Base-by-base conservation (phyloP, 73 alveolate genomes). In the Tetrahymena borealis region DNA sequence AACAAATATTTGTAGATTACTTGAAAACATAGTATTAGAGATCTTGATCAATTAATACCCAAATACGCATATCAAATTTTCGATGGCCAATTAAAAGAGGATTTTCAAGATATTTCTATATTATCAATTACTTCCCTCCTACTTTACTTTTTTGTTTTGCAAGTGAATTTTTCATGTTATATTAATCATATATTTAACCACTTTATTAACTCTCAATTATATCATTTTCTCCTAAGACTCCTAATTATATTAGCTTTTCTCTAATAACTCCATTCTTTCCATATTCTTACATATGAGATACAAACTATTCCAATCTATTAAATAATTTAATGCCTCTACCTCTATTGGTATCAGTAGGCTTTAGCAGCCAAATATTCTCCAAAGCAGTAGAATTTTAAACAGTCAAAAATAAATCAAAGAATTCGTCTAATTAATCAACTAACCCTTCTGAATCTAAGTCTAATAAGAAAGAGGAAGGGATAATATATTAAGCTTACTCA, bases 91-190 rank as follows among this genome's bases (percentile, higher is more conserved):
- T 93, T 90, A 96, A 90, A 20, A 96, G 77, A 9, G 98, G 98
- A 24, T 90, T 91, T 91, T 96, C 98, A n/a, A 96, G 93, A 90
- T 96, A 96, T 91, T 96, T 96, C 90, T 96, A 91, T n/a, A 96
- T 93, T 7, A 96, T 96, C 93, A 92, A 38, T 20, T 78, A 33
- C 78, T 42, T 92, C 90, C 90, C 95, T 32, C 78, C 32, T 28
- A 28, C 38, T 0, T 24, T n/a, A 24, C 28, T 60, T 60, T 60
- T 60, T 24, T n/a, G n/a, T 60, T 60, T 60, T 10, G 9, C 11
- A 2, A 24, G 28, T 9, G 0, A n/a, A 28, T 60, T 60, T 60
- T 60, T 60, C n/a, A 3, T 60, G 9, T 60, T 60, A 35, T 60
- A 60, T n/a, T 60, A 9, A 9, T 60, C 85, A 60, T 60, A 60